Base-by-base conservation (phyloP, 169 alveolate genomes). In the Babesia caballi region DNA sequence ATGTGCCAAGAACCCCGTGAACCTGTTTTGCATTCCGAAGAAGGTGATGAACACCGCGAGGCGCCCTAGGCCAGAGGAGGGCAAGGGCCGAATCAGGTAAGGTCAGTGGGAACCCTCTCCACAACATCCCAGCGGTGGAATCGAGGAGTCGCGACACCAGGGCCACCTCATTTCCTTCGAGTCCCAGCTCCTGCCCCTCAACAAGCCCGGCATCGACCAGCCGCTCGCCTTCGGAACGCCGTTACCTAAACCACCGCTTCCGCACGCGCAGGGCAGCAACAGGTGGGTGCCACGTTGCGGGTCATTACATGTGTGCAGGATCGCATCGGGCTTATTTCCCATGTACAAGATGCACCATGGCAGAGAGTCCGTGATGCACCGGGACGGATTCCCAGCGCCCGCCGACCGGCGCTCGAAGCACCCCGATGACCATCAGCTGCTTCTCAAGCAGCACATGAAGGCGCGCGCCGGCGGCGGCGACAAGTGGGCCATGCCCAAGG, bases 121-220 rank as follows among this genome's bases (percentile, higher is more conserved):
- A 15, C 44, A 35, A 1, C 19, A 2, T 27, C n/a, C n/a, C 49
- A 63, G 73, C 30, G 61, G 2, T 21, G 38, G 25, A 4, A 14
- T 28, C 35, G 60, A 42, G 15, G 53, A 63, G 12, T 50, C 33
- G 42, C 58, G 61, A 9, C 35, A 60, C 36, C 73, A 49, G 2
- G 73, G 50, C n/a, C 23, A 44, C 4, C 73, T 63, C 12, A 47
- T 36, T 14, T 61, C 73, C 2, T 63, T 46, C 41, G 73, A 63
- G 23, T 54, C 69, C 17, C 69, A 38, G 54, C 36, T 59, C 21
- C 49, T 32, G 32, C 66, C 66, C 30, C 11, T 59, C 19, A 30
- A 38, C 38, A 41, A 38, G 14, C 46, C 69, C n/a, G 69, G 69
- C 2, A 8, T 8, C 49, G 47, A 40, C 60, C 42, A 42, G 38